Conservation (phyloP, 1,284 basidiomycete genomes). For the Microbotryum saponariae region DNA sequence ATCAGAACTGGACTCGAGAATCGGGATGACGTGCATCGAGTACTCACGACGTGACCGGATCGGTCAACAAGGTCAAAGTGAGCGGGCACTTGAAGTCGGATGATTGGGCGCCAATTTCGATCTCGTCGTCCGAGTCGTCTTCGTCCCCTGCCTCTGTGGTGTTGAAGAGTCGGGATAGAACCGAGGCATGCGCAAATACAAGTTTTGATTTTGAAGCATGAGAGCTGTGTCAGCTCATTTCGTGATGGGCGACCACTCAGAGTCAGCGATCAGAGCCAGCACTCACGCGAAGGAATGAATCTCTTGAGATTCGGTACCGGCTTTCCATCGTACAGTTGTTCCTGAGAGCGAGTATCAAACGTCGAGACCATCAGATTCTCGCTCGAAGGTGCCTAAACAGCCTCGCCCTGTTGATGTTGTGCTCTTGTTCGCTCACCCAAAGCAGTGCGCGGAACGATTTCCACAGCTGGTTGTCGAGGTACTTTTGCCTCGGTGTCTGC, state of each 20-base stretch:
- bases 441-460: conserved; percentile 1
- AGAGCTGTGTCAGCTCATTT: not conserved
- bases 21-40: too few species aligned
- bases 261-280: not conserved
- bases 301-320: conserved; percentile 25
- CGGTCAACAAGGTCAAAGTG: conserved; percentile 14
- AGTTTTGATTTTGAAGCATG: not conserved
- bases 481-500: conserved; percentile 14
- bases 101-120: conserved; percentile 23
- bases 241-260: not conserved
- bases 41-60: conserved; percentile 26
- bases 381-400: too few species aligned
- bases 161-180: not conserved
- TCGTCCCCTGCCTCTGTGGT: conserved; percentile 19
- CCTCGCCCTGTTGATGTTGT: not conserved
- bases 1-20: not conserved
- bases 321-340: conserved; percentile 7
- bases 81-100: conserved; percentile 27
- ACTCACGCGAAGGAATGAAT: conserved; percentile 20
- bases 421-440: conserved; percentile 11
- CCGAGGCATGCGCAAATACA: too few species aligned
- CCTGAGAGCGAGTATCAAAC: conserved; percentile 6
- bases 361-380: not conserved
- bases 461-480: conserved; percentile 12
- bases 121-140: conserved; percentile 27